A percentile compares a stretch with the other conserved stretches of the same genome.
phyloP scores from a whole-genome alignment of 441 rosid species.

The Flueggea neowawraea region DNA sequence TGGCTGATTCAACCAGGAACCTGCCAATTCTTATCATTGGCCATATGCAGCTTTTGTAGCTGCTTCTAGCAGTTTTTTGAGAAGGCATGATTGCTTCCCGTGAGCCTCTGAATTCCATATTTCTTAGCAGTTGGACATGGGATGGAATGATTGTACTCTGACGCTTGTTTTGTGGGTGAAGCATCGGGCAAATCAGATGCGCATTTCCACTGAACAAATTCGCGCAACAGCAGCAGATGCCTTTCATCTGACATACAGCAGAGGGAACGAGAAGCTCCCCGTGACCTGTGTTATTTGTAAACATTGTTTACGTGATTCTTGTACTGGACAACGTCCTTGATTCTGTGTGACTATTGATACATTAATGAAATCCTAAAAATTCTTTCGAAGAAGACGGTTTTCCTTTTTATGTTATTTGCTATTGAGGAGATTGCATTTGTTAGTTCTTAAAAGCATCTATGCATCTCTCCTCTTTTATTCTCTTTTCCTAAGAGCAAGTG shows the following conservation, averaged over 20 bases:
- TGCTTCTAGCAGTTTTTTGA: conserved; percentile 1
- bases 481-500: too few relatives aligned
- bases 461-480: too few relatives aligned
- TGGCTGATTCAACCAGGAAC: neutral
- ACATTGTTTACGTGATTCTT: conserved; percentile 14
- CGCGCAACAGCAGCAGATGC: neutral
- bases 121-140: neutral
- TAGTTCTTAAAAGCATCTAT: too few relatives aligned
- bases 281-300: conserved; percentile 2
- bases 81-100: neutral
- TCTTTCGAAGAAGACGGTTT: neutral
- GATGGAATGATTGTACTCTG: conserved; percentile 1
- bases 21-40: neutral
- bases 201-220: neutral
- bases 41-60: conserved; percentile 1
- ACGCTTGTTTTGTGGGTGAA: neutral
- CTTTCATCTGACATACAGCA: neutral
- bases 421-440: too few relatives aligned
- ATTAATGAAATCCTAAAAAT: neutral
- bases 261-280: neutral
- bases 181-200: conserved; percentile 2
- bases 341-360: conserved; percentile 6
- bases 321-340: conserved; percentile 9
- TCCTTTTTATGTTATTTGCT: neutral
- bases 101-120: conserved; percentile 3